These are phyloP conservation scores for Plasmodium malariae DNA, from an alignment of 169 alveolate species.

Conservation along the genomic window DNA sequence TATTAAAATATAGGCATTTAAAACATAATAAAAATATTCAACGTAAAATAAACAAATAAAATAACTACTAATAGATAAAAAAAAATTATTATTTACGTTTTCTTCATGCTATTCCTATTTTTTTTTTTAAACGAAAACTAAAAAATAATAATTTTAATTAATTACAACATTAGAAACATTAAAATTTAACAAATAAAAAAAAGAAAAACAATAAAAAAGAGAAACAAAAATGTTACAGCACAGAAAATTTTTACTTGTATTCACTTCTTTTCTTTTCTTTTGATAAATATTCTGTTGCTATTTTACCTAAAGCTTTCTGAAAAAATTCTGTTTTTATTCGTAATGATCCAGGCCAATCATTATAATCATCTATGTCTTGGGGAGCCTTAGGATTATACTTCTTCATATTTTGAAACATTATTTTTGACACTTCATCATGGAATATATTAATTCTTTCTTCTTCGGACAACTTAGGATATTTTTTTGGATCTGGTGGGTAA, in stretches of 20 bases:
- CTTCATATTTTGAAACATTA: slow-evolving; percentile 67
- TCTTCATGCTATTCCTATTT: neutral
- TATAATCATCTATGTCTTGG: slow-evolving; percentile 62
- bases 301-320: slow-evolving; percentile 52
- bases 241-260: neutral
- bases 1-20: slow-evolving; percentile 15
- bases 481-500: slow-evolving; percentile 47
- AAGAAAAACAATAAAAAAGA: neutral
- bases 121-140: slow-evolving; percentile 23
- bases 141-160: slow-evolving; percentile 15
- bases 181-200: neutral
- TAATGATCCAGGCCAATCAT: slow-evolving; percentile 75
- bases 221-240: neutral
- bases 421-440: slow-evolving; percentile 73
- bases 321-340: slow-evolving; percentile 32
- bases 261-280: slow-evolving; percentile 32
- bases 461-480: slow-evolving; percentile 37
- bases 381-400: slow-evolving; percentile 64
- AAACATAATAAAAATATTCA: slow-evolving; percentile 10
- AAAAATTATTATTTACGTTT: too few relatives aligned
- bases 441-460: slow-evolving; percentile 48
- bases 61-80: neutral
- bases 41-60: slow-evolving; percentile 1
- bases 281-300: slow-evolving; percentile 28
- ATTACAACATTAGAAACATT: neutral